Base-by-base conservation (phyloP, 768 basidiomycete species). In the Hygrocybe punicea region DNA sequence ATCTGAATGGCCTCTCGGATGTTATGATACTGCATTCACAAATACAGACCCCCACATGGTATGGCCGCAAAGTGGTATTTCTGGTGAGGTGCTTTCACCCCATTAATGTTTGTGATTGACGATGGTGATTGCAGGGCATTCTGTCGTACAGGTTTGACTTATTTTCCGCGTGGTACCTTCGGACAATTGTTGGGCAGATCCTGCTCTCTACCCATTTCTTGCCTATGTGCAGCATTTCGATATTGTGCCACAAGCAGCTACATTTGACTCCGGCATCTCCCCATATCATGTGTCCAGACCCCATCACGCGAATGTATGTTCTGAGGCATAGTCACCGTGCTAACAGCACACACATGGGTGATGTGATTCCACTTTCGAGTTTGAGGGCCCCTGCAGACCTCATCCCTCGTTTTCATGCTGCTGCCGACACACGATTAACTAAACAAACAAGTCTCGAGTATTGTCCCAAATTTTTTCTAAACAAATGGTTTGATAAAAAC, bases 21-120 rank as follows among this genome's bases (percentile, higher is more conserved):
- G 47, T 8, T 65, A 51, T 54, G 65, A 69, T 42, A 33, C 59
- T 4, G 67, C 62, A 2, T 56, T 70, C 19, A 50, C 63, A 5
- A 65, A 63, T 51, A 34, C 56, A 8, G 58, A 67, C 46, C 14
- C 37, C 4, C 11, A 4, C 5, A 16, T 58, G 10, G 29, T 25
- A 16, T 66, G 65, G 63, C 65, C 63, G 44, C 24, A 51, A 10
- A 64, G 62, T 46, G 64, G 64, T 10, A 33, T 69, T 3, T 42
- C 60, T 46, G 51, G 67, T 67, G 16, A 56, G 58, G 60, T 45
- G 16, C 24, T n/a, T 35, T 10, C 19, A 23, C 29, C 46, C 21
- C 11, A 16, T 21, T 50, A 19, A 50, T 8, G 5, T 13, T 29
- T 25, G 2, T 9, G n/a, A n/a, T n/a, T n/a, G n/a, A n/a, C 24